A percentile compares a stretch with the other conserved stretches of the same genome.
Evolutionary conservation across 2,329 filamentous ascomycete species (phyloP).

Genomic region (Corniculantispora saksenae): DNA sequence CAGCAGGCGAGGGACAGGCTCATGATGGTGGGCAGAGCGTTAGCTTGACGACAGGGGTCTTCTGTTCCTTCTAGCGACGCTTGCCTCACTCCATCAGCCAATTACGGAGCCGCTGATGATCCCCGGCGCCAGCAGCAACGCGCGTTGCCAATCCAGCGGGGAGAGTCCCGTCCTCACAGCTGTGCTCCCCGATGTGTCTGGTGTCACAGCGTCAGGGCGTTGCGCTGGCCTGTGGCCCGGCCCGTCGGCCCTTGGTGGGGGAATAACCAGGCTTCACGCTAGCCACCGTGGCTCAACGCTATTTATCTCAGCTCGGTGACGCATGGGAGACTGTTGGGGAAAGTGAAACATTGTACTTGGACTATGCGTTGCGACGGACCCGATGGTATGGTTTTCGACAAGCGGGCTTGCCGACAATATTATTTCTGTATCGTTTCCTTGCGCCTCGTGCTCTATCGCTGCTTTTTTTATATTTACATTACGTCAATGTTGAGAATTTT

Average conservation of each 20-base stretch:
- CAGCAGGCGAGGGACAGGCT: not conserved
- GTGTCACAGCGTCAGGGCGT: conserved; percentile 5
- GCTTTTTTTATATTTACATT: conserved; percentile 35
- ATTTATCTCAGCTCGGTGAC: conserved; percentile 20
- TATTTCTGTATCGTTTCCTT: not conserved
- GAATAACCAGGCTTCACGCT: conserved; percentile 16
- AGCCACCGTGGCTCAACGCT: conserved; percentile 16
- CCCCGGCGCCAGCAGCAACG: conserved; percentile 1
- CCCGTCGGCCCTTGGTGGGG: conserved; percentile 14
- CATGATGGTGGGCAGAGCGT: conserved; percentile 7
- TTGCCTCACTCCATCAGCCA: conserved; percentile 15
- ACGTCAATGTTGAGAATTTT: conserved; percentile 90
- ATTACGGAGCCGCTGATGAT: not conserved
- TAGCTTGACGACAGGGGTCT: not conserved
- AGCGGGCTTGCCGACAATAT: conserved; percentile 11
- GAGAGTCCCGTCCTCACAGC: conserved; percentile 8
- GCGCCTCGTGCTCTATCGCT: not conserved
- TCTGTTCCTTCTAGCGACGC: conserved; percentile 7
- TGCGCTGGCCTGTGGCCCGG: conserved; percentile 3
- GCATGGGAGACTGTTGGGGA: conserved; percentile 6
- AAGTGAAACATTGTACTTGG: conserved; percentile 11
- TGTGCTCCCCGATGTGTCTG: not conserved
- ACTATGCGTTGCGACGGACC: conserved; percentile 11
- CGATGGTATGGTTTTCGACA: conserved; percentile 8
- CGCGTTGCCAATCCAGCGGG: conserved; percentile 8